These are phyloP conservation scores for Thraustochytrium striatum DNA, from an alignment of 352 stramenopile genomes.

Conservation along the genomic window DNA sequence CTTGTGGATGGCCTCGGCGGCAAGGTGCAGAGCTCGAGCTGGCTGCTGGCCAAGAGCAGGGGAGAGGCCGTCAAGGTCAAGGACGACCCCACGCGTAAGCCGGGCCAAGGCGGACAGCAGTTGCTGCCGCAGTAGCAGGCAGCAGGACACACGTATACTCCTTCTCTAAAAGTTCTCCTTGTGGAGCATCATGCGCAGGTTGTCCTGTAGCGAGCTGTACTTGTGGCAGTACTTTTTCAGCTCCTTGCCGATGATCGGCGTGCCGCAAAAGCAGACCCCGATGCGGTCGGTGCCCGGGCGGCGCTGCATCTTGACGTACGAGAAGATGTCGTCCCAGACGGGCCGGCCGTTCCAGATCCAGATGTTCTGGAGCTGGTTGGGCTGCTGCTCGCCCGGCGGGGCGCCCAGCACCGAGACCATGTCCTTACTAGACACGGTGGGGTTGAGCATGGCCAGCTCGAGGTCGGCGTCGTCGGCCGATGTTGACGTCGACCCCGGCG, in stretches of 20 bases:
- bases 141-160: no score
- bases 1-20: conserved; percentile 48
- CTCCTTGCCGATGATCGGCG: conserved; percentile 54
- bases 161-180: conserved; percentile 59
- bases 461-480: conserved; percentile 49
- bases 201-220: conserved; percentile 50
- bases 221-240: conserved; percentile 52
- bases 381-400: neutral
- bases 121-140: no score
- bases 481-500: conserved; percentile 26
- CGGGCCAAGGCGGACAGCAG: no score
- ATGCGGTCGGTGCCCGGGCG: conserved; percentile 50
- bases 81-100: conserved; percentile 39
- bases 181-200: conserved; percentile 53
- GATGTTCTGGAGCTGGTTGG: conserved; percentile 54
- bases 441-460: conserved; percentile 51
- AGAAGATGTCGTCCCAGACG: conserved; percentile 56
- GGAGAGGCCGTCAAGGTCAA: conserved; percentile 40
- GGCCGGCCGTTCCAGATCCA: conserved; percentile 59
- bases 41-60: conserved; percentile 38
- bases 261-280: conserved; percentile 58
- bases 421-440: conserved; percentile 36
- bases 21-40: conserved; percentile 42
- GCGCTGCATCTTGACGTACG: conserved; percentile 52
- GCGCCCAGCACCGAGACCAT: conserved; percentile 27